These are phyloP conservation scores for Cyclanthera cordifolia DNA, from an alignment of 306 rosid species.

Conservation along the genomic window DNA sequence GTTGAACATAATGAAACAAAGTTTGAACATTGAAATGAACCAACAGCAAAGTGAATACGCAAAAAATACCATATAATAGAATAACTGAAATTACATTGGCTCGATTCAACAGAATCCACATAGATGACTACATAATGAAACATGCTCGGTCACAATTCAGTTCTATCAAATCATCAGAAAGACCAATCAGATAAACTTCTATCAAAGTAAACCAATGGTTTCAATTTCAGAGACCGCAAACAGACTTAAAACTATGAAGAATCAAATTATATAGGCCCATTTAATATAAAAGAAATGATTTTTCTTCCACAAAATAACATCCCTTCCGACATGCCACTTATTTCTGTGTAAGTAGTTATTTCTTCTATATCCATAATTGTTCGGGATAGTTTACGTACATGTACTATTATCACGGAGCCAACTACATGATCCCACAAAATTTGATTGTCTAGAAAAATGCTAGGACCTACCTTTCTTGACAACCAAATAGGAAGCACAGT, in stretches of 20 bases:
- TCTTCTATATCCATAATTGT: no score
- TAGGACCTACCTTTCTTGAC: no score
- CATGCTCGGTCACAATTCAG: background rate
- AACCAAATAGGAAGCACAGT: no score
- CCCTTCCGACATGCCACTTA: no score
- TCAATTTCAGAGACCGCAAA: background rate
- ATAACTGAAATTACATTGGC: background rate
- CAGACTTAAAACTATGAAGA: no score
- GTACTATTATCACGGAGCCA: no score
- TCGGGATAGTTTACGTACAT: no score
- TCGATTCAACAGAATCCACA: background rate
- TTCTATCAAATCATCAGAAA: background rate
- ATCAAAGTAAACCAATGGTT: background rate
- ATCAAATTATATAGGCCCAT: no score
- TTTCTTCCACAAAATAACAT: no score
- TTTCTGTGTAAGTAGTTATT: background rate
- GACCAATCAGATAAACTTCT: background rate
- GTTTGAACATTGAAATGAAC: conserved; percentile 9
- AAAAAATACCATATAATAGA: background rate
- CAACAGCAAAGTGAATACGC: background rate
- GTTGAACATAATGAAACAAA: background rate
- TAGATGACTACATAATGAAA: background rate
- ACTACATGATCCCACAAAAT: no score
- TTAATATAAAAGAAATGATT: no score
- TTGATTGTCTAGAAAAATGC: no score